Base-by-base conservation (phyloP, 306 rosid genomes). In the Mimosa pudica region DNA sequence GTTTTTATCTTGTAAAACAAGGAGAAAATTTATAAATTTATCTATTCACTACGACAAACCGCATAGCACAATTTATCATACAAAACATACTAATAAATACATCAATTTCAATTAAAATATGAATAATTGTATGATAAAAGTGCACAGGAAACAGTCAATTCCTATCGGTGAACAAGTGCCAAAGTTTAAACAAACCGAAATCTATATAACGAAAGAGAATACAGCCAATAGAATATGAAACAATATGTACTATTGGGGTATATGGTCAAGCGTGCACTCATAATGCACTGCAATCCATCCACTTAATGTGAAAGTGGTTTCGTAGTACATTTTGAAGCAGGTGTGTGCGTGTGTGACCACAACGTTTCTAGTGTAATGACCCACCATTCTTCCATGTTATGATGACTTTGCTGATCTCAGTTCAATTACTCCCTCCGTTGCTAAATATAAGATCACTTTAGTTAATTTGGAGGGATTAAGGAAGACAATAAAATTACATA, bases 301-400 rank as follows among this genome's bases (percentile, higher is more conserved):
- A 81, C 78, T 86, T 65, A 4, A 69, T 18, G 75, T 47, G 74
- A 76, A 83, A 80, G 80, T 68, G 42, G 82, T 2, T 51, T 51
- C 38, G 82, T 1, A 64, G 61, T 63, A 41, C 69, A 67, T 42
- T 82, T 72, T 82, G 80, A 78, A 79, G 72, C 80, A 75, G 76
- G 89, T 76, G 30, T 38, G 42, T 38, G 42, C 5, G 42, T 38
- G 42, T 38, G 74, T 65, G 84, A 75, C 77, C 85, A 69, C 83
- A 81, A 81, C 82, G 82, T 82, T 86, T 86, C 78, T 74, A 69
- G 79, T 10, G 12, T 9, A 18, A 6, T 82, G 89, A 80, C 79
- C 80, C 81, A 79, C 84, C 44, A 80, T 84, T 76, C 85, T 86
- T 91, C 85, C 85, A 80, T 71, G 78, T 85, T 82, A 80, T 82